Evolutionary conservation across 352 stramenopile genomes (phyloP), one percentile per base, ranked within the genome.

Genomic region (Pythium volutum): DNA sequence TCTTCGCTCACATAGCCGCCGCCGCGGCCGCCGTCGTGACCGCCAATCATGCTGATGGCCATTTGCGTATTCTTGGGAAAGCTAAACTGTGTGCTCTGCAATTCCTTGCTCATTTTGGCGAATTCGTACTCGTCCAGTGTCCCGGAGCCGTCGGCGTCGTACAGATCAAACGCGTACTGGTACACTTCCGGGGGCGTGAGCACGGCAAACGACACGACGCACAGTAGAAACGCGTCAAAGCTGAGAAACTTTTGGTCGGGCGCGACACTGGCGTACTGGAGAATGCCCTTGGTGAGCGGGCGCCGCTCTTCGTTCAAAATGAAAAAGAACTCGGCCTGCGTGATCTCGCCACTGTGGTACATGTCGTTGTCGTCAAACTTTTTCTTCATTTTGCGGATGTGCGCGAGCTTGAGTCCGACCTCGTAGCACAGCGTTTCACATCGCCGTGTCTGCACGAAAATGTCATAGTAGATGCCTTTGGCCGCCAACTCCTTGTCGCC

Each of bases 341-440:
- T 90, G 62, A 90, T 84, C 57, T 90, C 81, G 6, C 81, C 81
- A 4, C 80, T 90, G 23, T 80, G 74, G 58, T 84, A 90, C 79
- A 90, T 88, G 59, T 88, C 79, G 72, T 88, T 90, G 31, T 71
- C 71, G 50, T 88, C 74, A 42, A 82, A 88, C 43, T 84, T 86
- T 50, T 73, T 76, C 65, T 90, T 90, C 66, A 90, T 81, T 52
- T 74, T 77, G 12, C 81, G 75, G 46, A 88, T 82, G 49, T 90
- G 70, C 11, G 63, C 63, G 49, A 81, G 67, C 39, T 73, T 81
- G 29, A 88, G 72, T 0, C 77, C 75, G 29, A 88, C 61, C 0
- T 66, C 60, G 7, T 62, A 71, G 50, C 81, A 90, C 4, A 87
- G 26, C 23, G 75, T 67, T 58, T 90, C 81, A 23, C 77, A 87